Conservation (phyloP, 441 rosid genomes). For the Mallotus japonicus region DNA sequence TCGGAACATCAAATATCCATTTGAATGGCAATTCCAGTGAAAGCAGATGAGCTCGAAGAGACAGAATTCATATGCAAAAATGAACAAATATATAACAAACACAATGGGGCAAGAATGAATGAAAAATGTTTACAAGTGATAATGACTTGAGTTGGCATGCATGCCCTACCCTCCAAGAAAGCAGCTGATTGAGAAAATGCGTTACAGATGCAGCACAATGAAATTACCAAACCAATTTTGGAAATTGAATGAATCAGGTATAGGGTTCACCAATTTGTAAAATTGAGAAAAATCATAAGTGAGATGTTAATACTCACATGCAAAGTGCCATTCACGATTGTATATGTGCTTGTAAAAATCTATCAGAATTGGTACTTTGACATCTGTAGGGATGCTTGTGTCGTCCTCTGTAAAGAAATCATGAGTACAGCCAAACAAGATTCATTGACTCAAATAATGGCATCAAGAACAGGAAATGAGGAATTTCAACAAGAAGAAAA, state of each 20-base stretch:
- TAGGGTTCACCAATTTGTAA: background rate
- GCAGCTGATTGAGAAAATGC: background rate
- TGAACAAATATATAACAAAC: background rate
- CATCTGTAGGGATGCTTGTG: slow-evolving; percentile 76
- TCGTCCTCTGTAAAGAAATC: slow-evolving; percentile 83
- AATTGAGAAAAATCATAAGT: background rate
- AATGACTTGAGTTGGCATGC: background rate
- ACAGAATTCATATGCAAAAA: background rate
- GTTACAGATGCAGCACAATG: background rate
- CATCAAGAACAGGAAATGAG: background rate
- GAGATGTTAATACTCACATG: slow-evolving; percentile 59
- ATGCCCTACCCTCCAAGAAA: background rate
- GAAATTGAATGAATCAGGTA: slow-evolving; percentile 4
- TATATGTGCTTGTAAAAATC: slow-evolving; percentile 82
- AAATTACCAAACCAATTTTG: slow-evolving; percentile 5
- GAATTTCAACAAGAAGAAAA: background rate
- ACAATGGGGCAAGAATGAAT: background rate
- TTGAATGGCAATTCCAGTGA: background rate
- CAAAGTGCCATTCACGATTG: slow-evolving; percentile 74
- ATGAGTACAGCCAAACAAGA: slow-evolving; percentile 11
- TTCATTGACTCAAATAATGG: slow-evolving; percentile 7
- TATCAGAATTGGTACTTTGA: slow-evolving; percentile 80
- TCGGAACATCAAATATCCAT: background rate
- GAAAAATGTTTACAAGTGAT: background rate
- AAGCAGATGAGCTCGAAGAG: background rate